These are phyloP conservation scores for Colletotrichum tofieldiae DNA, from an alignment of 2,329 filamentous ascomycete species.

Conservation along the genomic window DNA sequence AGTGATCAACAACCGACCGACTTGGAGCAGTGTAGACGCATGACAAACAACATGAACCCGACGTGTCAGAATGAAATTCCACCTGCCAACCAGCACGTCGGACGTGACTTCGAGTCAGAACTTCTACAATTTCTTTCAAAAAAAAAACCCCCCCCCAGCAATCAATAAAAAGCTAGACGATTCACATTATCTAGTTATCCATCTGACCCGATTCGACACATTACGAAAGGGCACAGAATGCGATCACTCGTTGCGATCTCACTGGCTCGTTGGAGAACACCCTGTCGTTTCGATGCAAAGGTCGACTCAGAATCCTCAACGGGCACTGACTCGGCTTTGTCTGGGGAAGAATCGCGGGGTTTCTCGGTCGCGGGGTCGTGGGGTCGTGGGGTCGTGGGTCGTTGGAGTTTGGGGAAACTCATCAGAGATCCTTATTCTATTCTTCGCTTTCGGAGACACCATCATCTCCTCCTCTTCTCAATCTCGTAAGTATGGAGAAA, in stretches of 20 bases:
- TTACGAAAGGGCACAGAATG: not conserved
- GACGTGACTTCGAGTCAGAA: slow-evolving; percentile 25
- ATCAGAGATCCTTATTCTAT: not conserved
- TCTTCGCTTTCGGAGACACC: not conserved
- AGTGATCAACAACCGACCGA: not conserved
- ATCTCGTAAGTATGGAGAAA: slow-evolving; percentile 5
- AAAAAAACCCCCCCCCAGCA: not conserved
- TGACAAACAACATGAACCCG: too few species aligned
- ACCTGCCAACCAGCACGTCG: not conserved
- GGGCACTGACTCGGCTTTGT: slow-evolving; percentile 21
- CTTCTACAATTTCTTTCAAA: not conserved
- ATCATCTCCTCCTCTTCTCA: too few species aligned
- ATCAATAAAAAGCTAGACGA: not conserved
- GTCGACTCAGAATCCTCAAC: slow-evolving; percentile 5
- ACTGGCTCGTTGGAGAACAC: not conserved
- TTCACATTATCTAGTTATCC: not conserved
- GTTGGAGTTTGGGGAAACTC: slow-evolving; percentile 1
- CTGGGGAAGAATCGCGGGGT: slow-evolving; percentile 26
- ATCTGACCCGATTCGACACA: not conserved
- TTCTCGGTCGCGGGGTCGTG: slow-evolving; percentile 4
- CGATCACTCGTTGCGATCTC: not conserved
- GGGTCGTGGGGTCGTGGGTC: slow-evolving; percentile 5
- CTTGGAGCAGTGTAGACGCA: not conserved
- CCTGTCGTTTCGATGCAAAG: too few species aligned
- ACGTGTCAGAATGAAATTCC: slow-evolving; percentile 12